A percentile compares a stretch with the other conserved stretches of the same genome.
phyloP scores from a whole-genome alignment of 768 basidiomycete genomes.

The Mycena rosella region DNA sequence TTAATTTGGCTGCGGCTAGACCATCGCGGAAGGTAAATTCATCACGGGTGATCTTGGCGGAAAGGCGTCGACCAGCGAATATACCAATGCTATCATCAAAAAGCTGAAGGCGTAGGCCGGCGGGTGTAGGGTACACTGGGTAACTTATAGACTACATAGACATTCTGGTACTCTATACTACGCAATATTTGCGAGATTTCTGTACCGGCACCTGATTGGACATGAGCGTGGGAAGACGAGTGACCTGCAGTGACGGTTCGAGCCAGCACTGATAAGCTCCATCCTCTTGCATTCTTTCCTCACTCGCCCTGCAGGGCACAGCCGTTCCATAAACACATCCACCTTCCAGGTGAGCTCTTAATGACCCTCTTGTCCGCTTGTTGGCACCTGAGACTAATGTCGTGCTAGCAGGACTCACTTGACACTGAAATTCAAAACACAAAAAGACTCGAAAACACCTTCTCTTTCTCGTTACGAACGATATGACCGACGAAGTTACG shows the following conservation, averaged over 20 bases:
- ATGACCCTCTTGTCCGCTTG: background rate
- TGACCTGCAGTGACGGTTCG: conserved; percentile 8
- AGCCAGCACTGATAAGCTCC: conserved; percentile 14
- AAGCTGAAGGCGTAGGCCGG: conserved; percentile 60
- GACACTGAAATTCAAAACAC: conserved; percentile 50
- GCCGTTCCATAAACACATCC: conserved; percentile 65
- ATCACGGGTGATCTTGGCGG: conserved; percentile 98
- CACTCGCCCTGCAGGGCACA: conserved; percentile 95
- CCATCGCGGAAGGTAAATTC: conserved; percentile 94
- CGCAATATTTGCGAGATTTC: background rate
- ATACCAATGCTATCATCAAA: conserved; percentile 87
- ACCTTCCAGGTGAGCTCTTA: conserved; percentile 58
- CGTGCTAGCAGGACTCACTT: conserved; percentile 47
- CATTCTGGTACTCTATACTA: conserved; percentile 26
- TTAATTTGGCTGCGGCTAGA: conserved; percentile 60
- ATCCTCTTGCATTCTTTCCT: conserved; percentile 48
- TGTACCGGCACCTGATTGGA: background rate
- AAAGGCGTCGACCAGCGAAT: conserved; percentile 89
- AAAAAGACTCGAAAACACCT: conserved; percentile 65
- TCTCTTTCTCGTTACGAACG: conserved; percentile 75
- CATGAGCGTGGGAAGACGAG: conserved; percentile 14
- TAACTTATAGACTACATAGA: conserved; percentile 41
- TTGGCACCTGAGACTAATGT: conserved; percentile 25
- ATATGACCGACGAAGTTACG: conserved; percentile 87
- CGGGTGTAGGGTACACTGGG: conserved; percentile 30